Base-by-base conservation (phyloP, 495 filamentous ascomycete genomes). In the Venustampulla echinocandica region DNA sequence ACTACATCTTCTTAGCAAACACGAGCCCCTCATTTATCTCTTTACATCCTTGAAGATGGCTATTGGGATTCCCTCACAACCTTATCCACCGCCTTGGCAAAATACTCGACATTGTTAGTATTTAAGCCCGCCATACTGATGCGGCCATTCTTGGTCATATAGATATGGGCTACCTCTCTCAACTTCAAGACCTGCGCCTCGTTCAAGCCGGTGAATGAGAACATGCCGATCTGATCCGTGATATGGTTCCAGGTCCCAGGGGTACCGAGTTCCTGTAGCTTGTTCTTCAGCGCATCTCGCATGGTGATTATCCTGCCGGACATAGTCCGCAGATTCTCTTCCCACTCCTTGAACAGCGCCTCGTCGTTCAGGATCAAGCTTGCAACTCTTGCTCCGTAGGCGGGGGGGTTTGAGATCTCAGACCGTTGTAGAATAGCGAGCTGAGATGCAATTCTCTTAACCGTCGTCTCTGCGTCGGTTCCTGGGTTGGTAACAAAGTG, bases 151-250 rank as follows among this genome's bases (percentile, higher is more conserved):
- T 96, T 97, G 21, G 93, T 96, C 86, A 97, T 94, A 64, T 99
- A 99, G 28, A 99, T 74, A 61, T 97, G 93, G 56, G 71, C 82
- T 53, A 90, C 81, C 38, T 81, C 76, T 42, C 86, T 73, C 50
- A 99, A 61, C 64, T 80, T 77, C 64, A 77, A 56, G n/a, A 95
- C 92, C 65, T 99, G 92, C 40, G 72, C 59, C 72, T 96, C 90
- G 1, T 61, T 81, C 64, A 99, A 62, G 0, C 92, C 92, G 1
- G 92, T 99, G 63, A 93, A 99, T 60, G 84, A 90, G 69, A 99
- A 99, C 92, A 99, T 99, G 58, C 92, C 92, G 64, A 99, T 99
- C 75, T 99, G 92, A 51, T 92, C 83, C 7, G 89, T 94, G 61
- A 99, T 94, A 65, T 99, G 92, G 47, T 87, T 83, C 92, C 92